Evolutionary conservation across 768 basidiomycete genomes (phyloP), one percentile per base, ranked within the genome.

Genomic region (Naganishia kalamii): DNA sequence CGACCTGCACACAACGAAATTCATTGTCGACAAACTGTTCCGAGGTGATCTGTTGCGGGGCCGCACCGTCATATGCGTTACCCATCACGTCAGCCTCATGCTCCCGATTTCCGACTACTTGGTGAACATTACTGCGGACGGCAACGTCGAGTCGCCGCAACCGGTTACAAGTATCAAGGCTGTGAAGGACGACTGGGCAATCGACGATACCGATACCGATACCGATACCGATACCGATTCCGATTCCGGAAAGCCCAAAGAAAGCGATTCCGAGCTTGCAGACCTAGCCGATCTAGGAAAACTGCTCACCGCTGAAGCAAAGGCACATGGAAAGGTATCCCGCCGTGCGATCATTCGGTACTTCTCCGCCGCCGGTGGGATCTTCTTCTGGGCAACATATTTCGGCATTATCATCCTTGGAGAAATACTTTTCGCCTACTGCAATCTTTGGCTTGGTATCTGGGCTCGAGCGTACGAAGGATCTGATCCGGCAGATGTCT

Each of bases 1-100:
- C 46, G 86, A 87, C 70, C 81, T 83, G 8, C 80, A 83, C 65
- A 85, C 84, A 2, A 79, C 82, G 10, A 80, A 81, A 59, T 83
- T 77, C 77, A 82, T 85, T 63, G 80, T 83, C 32, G 80, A 82
- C 17, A 79, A 83, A 50, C 80, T 83, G 64, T 78, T 84, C 65
- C 69, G 74, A 52, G 82, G 83, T 5, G 81, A 82, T 62, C 73
- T 85, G 4, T 71, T 85, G 40, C 74, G 72, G 15, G 82, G 78
- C 25, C 78, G 84, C n/a, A 85, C 84, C 1, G 77, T 85, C 12
- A 70, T 85, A 8, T 75, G 85, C 1, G 83, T 85, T 49, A 79
- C 78, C 25, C 78, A 79, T 54, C 77, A 78, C 62, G 70, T 79
- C 48, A 72, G 69, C 15, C 71, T 80, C 37, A 74, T 73, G n/a